These are phyloP conservation scores for Nicotiana otophora DNA, from an alignment of 257 asterid genomes.

Conservation along the genomic window DNA sequence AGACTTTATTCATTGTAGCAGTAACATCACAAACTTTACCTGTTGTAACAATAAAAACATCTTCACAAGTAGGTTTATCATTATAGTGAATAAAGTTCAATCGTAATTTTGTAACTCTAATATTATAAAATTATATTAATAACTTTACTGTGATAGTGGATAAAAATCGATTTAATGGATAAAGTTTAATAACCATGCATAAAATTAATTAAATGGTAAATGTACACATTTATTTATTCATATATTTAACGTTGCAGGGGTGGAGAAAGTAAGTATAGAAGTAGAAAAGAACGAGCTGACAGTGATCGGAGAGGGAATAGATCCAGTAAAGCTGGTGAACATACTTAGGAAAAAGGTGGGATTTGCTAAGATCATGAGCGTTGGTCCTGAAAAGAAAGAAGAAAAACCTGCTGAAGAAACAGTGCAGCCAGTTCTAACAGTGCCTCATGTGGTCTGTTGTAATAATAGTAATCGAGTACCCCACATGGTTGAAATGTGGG, in stretches of 20 bases:
- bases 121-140: too few species aligned
- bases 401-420: not conserved
- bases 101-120: too few species aligned
- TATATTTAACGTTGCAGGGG: constrained; percentile 20
- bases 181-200: too few species aligned
- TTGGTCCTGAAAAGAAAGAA: constrained; percentile 22
- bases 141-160: too few species aligned
- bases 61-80: not conserved
- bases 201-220: too few species aligned
- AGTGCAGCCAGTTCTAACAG: not conserved
- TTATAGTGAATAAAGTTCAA: too few species aligned
- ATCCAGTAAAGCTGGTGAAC: constrained; percentile 39
- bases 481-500: not conserved
- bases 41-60: not conserved
- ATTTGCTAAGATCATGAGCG: constrained; percentile 38
- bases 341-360: constrained; percentile 50
- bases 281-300: constrained; percentile 43
- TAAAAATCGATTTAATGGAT: too few species aligned
- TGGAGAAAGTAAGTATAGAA: constrained; percentile 34
- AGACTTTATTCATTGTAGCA: not conserved
- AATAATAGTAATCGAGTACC: not conserved
- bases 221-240: too few species aligned
- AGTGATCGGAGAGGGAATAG: constrained; percentile 56
- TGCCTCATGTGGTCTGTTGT: not conserved
- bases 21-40: not conserved